Percentiles rank a stretch among this genome's conserved stretches.
Conservation (phyloP, 495 filamentous ascomycete species). For the Tetracladium setigerum region DNA sequence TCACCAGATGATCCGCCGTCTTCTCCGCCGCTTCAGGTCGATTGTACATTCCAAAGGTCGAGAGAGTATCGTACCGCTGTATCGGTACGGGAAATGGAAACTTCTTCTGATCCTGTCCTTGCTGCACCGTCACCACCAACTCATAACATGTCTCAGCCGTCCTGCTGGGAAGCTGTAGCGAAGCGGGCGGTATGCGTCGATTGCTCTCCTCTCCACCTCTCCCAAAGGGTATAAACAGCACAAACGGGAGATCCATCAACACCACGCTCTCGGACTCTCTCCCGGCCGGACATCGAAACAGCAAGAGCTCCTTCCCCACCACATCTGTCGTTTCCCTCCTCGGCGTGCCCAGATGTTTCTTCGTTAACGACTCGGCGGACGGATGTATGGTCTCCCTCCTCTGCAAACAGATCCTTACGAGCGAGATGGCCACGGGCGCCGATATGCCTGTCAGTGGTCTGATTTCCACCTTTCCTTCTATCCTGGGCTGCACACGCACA, state of each 20-base stretch:
- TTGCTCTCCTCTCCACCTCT: constrained; percentile 83
- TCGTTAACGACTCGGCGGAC: constrained; percentile 84
- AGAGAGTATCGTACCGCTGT: constrained; percentile 87
- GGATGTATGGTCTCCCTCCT: constrained; percentile 95
- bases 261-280: constrained; percentile 81
- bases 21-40: constrained; percentile 80
- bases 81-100: constrained; percentile 89
- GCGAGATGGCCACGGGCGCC: constrained; percentile 81
- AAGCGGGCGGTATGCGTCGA: constrained; percentile 83
- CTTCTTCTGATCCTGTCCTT: constrained; percentile 81
- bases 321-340: constrained; percentile 86
- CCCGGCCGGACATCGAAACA: constrained; percentile 79
- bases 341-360: constrained; percentile 86
- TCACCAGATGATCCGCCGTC: constrained; percentile 85
- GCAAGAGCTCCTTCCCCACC: constrained; percentile 89
- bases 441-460: constrained; percentile 75
- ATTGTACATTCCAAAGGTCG: constrained; percentile 99
- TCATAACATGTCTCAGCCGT: constrained; percentile 96
- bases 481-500: constrained; percentile 58
- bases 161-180: constrained; percentile 80
- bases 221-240: constrained; percentile 93
- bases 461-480: constrained; percentile 98
- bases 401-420: constrained; percentile 90
- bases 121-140: constrained; percentile 91
- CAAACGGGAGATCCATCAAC: constrained; percentile 96